Conservation (phyloP, 305 asterid genomes). For the Nicotiana rustica region DNA sequence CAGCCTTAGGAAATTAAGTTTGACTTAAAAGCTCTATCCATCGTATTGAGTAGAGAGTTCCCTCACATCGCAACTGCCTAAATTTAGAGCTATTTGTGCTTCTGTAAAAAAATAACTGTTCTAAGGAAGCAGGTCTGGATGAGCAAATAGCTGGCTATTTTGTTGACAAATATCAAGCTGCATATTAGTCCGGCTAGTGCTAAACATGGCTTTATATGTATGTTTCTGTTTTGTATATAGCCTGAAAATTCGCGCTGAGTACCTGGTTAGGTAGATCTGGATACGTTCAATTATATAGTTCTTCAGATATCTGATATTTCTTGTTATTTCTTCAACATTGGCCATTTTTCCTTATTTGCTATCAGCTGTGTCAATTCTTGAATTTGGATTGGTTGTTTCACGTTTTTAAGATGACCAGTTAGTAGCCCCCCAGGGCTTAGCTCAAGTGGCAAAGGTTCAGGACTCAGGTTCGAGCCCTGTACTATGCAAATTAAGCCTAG, state of each 20-base stretch:
- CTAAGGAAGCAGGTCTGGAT: background rate
- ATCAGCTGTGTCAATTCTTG: background rate
- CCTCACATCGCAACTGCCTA: background rate
- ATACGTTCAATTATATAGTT: background rate
- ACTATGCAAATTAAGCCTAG: no score
- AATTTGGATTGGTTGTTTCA: background rate
- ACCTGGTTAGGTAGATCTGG: background rate
- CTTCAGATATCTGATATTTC: background rate
- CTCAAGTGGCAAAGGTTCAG: no score
- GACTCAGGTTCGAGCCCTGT: no score
- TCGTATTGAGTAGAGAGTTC: background rate
- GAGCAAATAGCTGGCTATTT: background rate
- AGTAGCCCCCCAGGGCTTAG: background rate
- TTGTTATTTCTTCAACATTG: background rate
- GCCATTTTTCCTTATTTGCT: background rate
- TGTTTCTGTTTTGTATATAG: background rate
- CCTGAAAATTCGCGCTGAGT: background rate
- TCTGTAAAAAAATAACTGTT: background rate
- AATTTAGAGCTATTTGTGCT: background rate
- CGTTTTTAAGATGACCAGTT: background rate
- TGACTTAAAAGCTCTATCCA: no score
- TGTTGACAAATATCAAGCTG: background rate
- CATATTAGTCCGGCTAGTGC: background rate
- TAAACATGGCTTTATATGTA: background rate
- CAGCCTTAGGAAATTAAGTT: no score